A percentile compares a stretch with the other conserved stretches of the same genome.
Evolutionary conservation across 305 asterid genomes (phyloP).

Genomic region (Fraxinus ornus): DNA sequence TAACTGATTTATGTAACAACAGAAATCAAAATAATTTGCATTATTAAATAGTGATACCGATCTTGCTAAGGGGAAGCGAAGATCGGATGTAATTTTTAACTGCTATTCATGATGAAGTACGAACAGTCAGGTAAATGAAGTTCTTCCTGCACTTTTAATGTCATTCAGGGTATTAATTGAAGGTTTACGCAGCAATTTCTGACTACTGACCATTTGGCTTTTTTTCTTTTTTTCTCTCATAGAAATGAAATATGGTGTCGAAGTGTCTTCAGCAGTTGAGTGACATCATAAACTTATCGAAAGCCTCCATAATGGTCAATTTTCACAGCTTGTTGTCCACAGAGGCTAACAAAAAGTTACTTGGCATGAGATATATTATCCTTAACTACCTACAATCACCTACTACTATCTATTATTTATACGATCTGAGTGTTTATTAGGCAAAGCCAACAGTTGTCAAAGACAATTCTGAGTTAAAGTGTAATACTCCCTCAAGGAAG

Average conservation of each 20-base stretch:
- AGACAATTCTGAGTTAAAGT: neutral
- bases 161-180: neutral
- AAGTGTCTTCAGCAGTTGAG: neutral
- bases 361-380: neutral
- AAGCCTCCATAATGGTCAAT: neutral
- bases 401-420: neutral
- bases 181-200: neutral
- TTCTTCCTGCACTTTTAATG: neutral
- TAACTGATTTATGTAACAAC: neutral
- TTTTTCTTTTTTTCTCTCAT: neutral
- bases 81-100: neutral
- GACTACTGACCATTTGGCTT: neutral
- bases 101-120: neutral
- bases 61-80: neutral
- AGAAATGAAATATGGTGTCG: neutral
- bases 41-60: neutral
- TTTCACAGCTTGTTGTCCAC: neutral
- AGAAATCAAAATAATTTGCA: neutral
- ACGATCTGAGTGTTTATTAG: neutral
- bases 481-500: neutral
- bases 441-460: neutral
- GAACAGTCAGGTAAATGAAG: neutral
- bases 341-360: neutral
- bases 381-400: neutral
- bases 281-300: neutral